Percentiles rank a stretch among this genome's conserved stretches.
phyloP scores from a whole-genome alignment of 208 protist genomes.

The Acanthamoeba quina region DNA sequence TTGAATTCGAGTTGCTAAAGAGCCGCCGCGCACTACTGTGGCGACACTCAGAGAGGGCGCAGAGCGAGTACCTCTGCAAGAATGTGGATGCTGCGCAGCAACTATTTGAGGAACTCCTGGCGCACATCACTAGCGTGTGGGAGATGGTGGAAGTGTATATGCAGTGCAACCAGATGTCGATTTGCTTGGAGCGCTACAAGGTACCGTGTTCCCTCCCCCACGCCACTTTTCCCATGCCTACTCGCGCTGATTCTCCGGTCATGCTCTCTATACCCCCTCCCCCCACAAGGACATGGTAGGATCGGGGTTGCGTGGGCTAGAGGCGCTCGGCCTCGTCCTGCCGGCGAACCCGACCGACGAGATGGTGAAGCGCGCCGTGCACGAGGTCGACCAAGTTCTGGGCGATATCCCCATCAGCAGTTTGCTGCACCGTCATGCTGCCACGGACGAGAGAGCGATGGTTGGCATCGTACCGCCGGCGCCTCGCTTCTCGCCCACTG shows the following conservation, averaged over 20 bases:
- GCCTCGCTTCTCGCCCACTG: too few species aligned
- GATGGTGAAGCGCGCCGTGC: neutral
- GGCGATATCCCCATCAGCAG: neutral
- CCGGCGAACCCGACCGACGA: neutral
- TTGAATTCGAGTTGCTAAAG: too few species aligned
- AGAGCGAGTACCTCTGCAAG: slow-evolving; percentile 61
- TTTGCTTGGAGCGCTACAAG: neutral
- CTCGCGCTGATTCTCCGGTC: too few species aligned
- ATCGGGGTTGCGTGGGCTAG: neutral
- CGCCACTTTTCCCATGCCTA: too few species aligned
- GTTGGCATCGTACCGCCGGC: too few species aligned
- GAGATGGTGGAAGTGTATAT: slow-evolving; percentile 36
- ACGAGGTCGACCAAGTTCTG: neutral
- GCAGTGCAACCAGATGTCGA: slow-evolving; percentile 33
- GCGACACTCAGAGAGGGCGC: slow-evolving; percentile 63
- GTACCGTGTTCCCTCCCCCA: too few species aligned
- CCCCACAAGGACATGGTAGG: slow-evolving; percentile 58
- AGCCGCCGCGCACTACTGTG: too few species aligned
- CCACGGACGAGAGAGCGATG: too few species aligned
- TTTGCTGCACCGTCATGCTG: too few species aligned
- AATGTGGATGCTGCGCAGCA: slow-evolving; percentile 21
- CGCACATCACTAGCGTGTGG: neutral
- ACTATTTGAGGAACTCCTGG: neutral
- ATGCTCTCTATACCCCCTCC: too few species aligned
- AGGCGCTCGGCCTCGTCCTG: neutral